phyloP scores from a whole-genome alignment of 192 early-diverging fungal species.

The Coemansia javaensis region DNA sequence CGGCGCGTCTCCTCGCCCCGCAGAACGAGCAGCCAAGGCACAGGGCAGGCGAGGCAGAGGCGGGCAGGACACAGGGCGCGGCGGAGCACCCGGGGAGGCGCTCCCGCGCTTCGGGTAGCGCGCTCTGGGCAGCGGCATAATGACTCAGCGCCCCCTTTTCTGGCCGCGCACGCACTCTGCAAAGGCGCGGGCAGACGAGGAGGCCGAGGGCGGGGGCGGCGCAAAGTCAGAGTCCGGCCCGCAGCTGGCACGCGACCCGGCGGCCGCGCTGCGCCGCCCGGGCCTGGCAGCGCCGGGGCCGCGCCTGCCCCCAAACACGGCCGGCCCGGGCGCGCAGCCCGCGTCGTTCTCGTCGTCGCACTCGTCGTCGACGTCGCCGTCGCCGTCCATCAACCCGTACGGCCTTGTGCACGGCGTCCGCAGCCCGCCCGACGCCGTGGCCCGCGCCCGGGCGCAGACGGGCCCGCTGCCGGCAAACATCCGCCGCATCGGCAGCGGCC shows the following conservation, averaged over 20 bases:
- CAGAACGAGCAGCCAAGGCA: too few relatives aligned
- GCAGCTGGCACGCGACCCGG: not conserved
- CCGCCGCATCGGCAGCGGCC: conserved; percentile 11
- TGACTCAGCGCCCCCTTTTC: conserved; percentile 32
- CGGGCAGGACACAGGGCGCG: too few relatives aligned
- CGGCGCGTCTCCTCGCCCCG: too few relatives aligned
- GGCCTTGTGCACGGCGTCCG: conserved; percentile 9
- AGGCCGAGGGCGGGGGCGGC: not conserved
- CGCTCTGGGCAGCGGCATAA: not conserved
- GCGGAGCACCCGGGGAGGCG: too few relatives aligned
- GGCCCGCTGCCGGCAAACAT: conserved; percentile 37
- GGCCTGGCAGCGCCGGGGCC: not conserved
- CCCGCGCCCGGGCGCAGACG: not conserved
- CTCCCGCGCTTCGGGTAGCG: too few relatives aligned
- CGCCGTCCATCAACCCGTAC: conserved; percentile 41
- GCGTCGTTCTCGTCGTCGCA: conserved; percentile 22
- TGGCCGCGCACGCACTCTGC: conserved; percentile 15
- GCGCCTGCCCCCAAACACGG: conserved; percentile 22
- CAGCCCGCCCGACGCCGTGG: not conserved
- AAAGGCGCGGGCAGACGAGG: not conserved
- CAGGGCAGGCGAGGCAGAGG: too few relatives aligned
- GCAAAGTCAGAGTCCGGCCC: not conserved
- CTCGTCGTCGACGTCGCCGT: conserved; percentile 43
- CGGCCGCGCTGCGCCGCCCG: conserved; percentile 1
- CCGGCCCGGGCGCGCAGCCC: not conserved